These are phyloP conservation scores for Conoideocrella luteorostrata DNA, from an alignment of 2,329 filamentous ascomycete species.

Conservation along the genomic window DNA sequence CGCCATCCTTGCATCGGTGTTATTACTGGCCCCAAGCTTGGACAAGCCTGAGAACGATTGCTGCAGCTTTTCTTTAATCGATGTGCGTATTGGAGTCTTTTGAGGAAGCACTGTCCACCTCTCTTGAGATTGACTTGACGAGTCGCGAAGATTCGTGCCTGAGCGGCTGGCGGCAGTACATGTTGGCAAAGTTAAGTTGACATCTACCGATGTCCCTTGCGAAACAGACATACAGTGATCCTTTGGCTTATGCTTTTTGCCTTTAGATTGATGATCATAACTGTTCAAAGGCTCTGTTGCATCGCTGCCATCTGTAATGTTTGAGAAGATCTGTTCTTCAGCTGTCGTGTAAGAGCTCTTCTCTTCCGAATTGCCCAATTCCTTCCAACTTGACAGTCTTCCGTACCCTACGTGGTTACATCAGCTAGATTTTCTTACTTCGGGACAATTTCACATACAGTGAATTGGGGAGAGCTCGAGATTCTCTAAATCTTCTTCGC, in stretches of 20 bases:
- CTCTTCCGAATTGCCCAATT: slow-evolving; percentile 16
- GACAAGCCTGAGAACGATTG: slow-evolving; percentile 8
- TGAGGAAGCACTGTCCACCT: background rate
- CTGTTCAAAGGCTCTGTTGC: background rate
- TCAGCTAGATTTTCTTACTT: background rate
- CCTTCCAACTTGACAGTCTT: slow-evolving; percentile 12
- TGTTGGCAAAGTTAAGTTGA: slow-evolving; percentile 3
- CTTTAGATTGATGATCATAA: background rate
- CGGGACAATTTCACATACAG: slow-evolving; percentile 18
- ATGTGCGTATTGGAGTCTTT: background rate
- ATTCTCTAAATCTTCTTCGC: slow-evolving; percentile 25
- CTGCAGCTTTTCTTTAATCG: slow-evolving; percentile 5
- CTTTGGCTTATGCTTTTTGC: background rate
- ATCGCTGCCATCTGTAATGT: background rate
- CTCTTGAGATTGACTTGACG: background rate
- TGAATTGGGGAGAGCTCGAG: slow-evolving; percentile 29
- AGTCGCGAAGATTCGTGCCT: background rate
- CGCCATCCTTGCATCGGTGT: background rate
- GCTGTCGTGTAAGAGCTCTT: slow-evolving; percentile 21
- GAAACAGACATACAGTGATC: background rate
- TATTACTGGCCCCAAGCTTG: background rate
- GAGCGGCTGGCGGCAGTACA: background rate
- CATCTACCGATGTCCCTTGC: background rate
- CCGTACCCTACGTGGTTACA: slow-evolving; percentile 16
- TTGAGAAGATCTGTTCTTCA: slow-evolving; percentile 10